These are phyloP conservation scores for Cantharellus anzutake DNA, from an alignment of 768 basidiomycete genomes.

Conservation along the genomic window DNA sequence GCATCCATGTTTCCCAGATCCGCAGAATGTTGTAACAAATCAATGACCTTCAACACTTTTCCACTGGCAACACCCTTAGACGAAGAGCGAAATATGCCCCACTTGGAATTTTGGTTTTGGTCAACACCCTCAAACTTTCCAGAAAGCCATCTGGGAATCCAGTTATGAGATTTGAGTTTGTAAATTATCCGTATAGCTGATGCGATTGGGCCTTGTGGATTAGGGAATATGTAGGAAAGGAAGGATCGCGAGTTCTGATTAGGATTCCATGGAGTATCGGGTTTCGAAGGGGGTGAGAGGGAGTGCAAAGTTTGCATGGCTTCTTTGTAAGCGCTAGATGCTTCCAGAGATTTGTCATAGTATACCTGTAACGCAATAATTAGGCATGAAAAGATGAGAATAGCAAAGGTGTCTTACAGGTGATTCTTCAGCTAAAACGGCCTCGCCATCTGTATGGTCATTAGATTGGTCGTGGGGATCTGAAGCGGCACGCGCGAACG, in stretches of 20 bases:
- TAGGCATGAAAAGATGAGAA: neutral
- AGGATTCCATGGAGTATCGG: slow-evolving; percentile 19
- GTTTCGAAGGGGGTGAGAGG: slow-evolving; percentile 31
- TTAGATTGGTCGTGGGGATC: neutral
- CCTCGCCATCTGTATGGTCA: neutral
- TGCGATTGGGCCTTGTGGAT: slow-evolving; percentile 44
- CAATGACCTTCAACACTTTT: slow-evolving; percentile 66
- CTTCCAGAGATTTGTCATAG: neutral
- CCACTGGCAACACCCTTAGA: slow-evolving; percentile 47
- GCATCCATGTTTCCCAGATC: slow-evolving; percentile 64
- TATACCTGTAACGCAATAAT: neutral
- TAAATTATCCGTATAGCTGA: slow-evolving; percentile 46
- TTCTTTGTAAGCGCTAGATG: slow-evolving; percentile 42
- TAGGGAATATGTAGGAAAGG: slow-evolving; percentile 48
- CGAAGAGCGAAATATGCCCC: slow-evolving; percentile 14
- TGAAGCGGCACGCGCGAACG: neutral
- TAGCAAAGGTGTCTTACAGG: neutral
- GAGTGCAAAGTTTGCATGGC: slow-evolving; percentile 48
- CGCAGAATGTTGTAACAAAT: slow-evolving; percentile 61
- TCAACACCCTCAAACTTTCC: slow-evolving; percentile 16
- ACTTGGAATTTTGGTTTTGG: neutral
- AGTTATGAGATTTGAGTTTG: slow-evolving; percentile 44
- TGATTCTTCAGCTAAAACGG: neutral
- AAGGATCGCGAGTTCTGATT: slow-evolving; percentile 26
- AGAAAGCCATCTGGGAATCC: slow-evolving; percentile 26